These are phyloP conservation scores for Fomes fomentarius DNA, from an alignment of 1,284 basidiomycete species.

Conservation along the genomic window DNA sequence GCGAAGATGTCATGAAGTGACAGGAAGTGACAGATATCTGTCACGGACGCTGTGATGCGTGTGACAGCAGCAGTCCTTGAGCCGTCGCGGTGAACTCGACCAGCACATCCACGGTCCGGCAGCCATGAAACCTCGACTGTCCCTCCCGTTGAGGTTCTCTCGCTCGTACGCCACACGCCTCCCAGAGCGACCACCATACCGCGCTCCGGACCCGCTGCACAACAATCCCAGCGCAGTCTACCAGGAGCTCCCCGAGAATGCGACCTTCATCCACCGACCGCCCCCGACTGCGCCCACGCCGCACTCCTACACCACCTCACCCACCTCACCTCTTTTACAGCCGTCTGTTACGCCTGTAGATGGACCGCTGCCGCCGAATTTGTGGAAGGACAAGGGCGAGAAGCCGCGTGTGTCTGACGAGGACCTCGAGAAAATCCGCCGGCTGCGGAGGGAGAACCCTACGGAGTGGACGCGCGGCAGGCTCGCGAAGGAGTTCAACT, in stretches of 20 bases:
- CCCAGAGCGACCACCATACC: constrained; percentile 58
- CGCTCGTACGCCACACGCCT: constrained; percentile 48
- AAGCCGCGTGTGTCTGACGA: constrained; percentile 50
- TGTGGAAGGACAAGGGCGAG: constrained; percentile 37
- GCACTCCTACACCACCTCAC: constrained; percentile 65
- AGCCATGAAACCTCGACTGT: constrained; percentile 27
- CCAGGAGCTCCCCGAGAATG: constrained; percentile 55
- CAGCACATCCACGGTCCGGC: constrained; percentile 7
- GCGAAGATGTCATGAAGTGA: no score
- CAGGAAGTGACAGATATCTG: no score
- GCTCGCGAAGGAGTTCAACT: constrained; percentile 42
- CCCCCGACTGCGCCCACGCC: constrained; percentile 74
- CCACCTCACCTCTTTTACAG: constrained; percentile 66
- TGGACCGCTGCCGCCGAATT: constrained; percentile 49
- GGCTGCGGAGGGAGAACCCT: constrained; percentile 49
- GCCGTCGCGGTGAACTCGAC: neutral
- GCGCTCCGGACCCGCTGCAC: constrained; percentile 65
- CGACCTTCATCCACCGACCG: constrained; percentile 80
- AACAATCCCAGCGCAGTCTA: constrained; percentile 60
- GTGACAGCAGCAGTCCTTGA: neutral
- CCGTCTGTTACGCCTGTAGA: constrained; percentile 34
- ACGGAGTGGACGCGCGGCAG: constrained; percentile 35
- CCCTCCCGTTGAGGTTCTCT: constrained; percentile 15
- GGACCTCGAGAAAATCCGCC: constrained; percentile 56
- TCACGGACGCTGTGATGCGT: neutral